These are phyloP conservation scores for Botryotinia calthae DNA, from an alignment of 2,329 filamentous ascomycete species.

Conservation along the genomic window DNA sequence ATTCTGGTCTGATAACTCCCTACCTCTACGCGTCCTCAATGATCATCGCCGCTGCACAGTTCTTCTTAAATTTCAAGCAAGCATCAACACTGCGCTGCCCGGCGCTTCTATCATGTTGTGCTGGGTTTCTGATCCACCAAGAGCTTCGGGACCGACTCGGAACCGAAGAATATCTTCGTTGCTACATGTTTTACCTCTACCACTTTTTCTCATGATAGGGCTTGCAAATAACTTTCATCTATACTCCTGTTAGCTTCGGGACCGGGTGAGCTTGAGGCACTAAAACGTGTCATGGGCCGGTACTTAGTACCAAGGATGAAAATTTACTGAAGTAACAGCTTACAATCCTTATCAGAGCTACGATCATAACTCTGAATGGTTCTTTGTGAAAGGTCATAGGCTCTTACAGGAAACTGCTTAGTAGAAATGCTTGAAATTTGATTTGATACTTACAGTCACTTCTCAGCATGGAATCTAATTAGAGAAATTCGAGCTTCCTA, in stretches of 20 bases:
- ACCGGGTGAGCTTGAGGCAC: not conserved
- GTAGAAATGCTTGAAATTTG: not conserved
- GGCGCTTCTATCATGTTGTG: not conserved
- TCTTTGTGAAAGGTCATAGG: not conserved
- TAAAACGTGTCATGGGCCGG: not conserved
- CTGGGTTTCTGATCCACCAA: not conserved
- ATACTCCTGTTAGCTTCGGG: not conserved
- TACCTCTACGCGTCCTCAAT: not conserved
- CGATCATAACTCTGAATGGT: not conserved
- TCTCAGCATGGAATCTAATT: not conserved
- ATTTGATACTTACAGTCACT: not conserved
- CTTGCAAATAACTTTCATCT: not conserved
- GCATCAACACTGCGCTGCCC: not conserved
- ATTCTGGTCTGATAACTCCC: not conserved
- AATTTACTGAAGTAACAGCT: not conserved
- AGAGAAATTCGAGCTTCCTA: not conserved
- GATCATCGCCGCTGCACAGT: not conserved
- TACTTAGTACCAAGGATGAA: not conserved
- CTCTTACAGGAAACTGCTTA: not conserved
- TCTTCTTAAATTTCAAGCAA: not conserved
- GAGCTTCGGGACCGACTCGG: not conserved
- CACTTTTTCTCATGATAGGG: no score
- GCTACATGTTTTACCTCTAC: not conserved
- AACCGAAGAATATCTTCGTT: not conserved
- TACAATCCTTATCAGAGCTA: not conserved